Base-by-base conservation (phyloP, 2,329 filamentous ascomycete genomes). In the Epichloe gansuensis region DNA sequence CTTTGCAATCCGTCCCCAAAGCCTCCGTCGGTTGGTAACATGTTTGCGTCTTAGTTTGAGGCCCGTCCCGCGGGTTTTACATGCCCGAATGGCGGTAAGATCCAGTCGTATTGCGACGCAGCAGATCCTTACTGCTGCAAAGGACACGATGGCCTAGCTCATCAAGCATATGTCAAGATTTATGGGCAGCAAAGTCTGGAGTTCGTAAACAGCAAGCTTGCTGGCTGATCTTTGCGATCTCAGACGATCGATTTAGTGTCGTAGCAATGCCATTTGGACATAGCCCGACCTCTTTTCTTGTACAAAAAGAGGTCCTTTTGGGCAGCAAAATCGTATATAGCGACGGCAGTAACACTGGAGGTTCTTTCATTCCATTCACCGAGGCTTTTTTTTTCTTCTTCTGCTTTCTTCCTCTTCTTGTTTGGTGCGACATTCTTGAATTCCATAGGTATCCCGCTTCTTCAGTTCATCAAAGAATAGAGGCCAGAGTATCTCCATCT, bases 51-150 rank as follows among this genome's bases (percentile, higher is more conserved):
- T 27, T 47, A 84, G 79, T 84, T 85, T 55, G 77, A 78, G 50
- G 74, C 79, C 35, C 76, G 81, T 4, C 74, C 78, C 0, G 59
- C 69, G 4, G 78, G 78, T 27, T 84, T 80, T 64, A 66, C 65
- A 44, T 84, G 81, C 67, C 74, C 77, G 9, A 71, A 65, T 55
- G 61, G 66, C 7, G 60, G 57, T 61, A 80, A 77, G 59, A 77
- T 84, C 58, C 69, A 82, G 66, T 80, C 77, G 4, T 85, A 84
- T 71, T 85, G 82, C 63, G 81, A 85, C 58, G 67, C 74, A 4
- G 60, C 75, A 3, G 81, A 85, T 56, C 80, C 80, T 0, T 84
- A 81, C 67, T 85, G 82, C 72, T 85, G 80, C 66, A 81, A 75
- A 42, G 82, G 81, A 8, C 7, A 23, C 9, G 38, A 47, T 21